phyloP scores from a whole-genome alignment of 2,329 filamentous ascomycete genomes.

The Trichoderma atroviride region DNA sequence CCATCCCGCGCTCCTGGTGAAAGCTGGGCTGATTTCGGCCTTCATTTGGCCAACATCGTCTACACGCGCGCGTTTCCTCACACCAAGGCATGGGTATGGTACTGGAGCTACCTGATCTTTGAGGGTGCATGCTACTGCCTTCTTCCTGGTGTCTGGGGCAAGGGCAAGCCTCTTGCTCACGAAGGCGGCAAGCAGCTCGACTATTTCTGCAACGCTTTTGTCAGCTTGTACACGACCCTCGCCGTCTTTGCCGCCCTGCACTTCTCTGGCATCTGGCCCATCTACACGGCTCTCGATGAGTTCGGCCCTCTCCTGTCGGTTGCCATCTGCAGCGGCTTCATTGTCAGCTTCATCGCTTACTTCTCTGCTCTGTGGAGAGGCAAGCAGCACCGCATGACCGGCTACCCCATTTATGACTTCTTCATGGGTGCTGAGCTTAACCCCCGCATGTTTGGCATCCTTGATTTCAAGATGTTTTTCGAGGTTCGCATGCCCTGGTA shows the following conservation, averaged over 20 bases:
- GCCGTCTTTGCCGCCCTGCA: constrained; percentile 71
- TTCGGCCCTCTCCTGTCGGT: constrained; percentile 93
- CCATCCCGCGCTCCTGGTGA: constrained; percentile 69
- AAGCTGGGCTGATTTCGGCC: constrained; percentile 69
- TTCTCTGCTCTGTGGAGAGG: constrained; percentile 80
- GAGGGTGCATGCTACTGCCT: constrained; percentile 81
- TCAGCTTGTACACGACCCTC: constrained; percentile 86
- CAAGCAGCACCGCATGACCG: constrained; percentile 93
- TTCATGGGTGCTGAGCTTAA: constrained; percentile 91
- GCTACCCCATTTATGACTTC: constrained; percentile 79
- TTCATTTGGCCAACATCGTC: constrained; percentile 70
- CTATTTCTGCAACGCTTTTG: constrained; percentile 93
- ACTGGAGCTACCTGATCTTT: constrained; percentile 90
- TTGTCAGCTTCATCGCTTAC: constrained; percentile 83
- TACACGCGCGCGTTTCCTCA: constrained; percentile 86
- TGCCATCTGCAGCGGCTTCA: constrained; percentile 85
- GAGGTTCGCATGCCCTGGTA: constrained; percentile 93
- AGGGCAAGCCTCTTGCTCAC: constrained; percentile 85
- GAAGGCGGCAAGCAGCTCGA: constrained; percentile 80
- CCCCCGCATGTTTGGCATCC: constrained; percentile 70
- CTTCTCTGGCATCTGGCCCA: constrained; percentile 78
- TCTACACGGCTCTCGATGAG: constrained; percentile 92
- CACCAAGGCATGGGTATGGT: constrained; percentile 83
- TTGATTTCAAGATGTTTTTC: constrained; percentile 96
- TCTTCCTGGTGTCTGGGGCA: constrained; percentile 83